Conservation (phyloP, 257 asterid species). For the Osmanthus fragrans region DNA sequence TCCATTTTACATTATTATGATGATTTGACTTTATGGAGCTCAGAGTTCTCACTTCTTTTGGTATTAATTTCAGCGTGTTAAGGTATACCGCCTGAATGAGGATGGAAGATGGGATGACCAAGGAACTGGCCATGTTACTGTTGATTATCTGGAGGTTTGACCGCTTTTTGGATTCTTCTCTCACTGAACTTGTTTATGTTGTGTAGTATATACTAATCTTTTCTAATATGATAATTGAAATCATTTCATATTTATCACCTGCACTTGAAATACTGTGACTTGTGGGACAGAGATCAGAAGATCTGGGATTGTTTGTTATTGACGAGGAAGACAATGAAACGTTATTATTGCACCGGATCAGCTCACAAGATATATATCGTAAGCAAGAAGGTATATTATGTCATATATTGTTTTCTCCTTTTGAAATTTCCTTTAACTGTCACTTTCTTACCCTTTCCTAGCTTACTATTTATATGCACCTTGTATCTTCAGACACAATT, state of each 20-base stretch:
- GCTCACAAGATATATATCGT: conserved; percentile 89
- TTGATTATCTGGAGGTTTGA: conserved; percentile 83
- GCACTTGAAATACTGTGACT: conserved; percentile 15
- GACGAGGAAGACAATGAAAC: conserved; percentile 81
- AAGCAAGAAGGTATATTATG: conserved; percentile 85
- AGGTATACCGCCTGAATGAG: conserved; percentile 86
- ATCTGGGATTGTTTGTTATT: conserved; percentile 70
- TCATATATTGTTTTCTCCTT: conserved; percentile 4
- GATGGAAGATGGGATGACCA: conserved; percentile 99
- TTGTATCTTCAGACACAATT: conserved; percentile 68
- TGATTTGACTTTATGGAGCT: background rate
- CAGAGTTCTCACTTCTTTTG: conserved; percentile 10
- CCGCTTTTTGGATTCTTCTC: background rate
- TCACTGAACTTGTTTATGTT: conserved; percentile 6
- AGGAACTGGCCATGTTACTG: conserved; percentile 97
- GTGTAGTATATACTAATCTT: background rate
- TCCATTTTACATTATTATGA: background rate
- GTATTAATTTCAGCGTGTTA: conserved; percentile 72
- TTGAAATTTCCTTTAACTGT: conserved; percentile 1
- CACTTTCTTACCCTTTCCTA: conserved; percentile 16
- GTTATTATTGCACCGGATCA: conserved; percentile 72
- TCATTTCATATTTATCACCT: background rate
- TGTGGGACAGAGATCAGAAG: conserved; percentile 79
- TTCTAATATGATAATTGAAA: background rate
- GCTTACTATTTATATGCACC: conserved; percentile 15